Conservation (phyloP, 768 basidiomycete genomes). For the Crassisporium funariophilum region DNA sequence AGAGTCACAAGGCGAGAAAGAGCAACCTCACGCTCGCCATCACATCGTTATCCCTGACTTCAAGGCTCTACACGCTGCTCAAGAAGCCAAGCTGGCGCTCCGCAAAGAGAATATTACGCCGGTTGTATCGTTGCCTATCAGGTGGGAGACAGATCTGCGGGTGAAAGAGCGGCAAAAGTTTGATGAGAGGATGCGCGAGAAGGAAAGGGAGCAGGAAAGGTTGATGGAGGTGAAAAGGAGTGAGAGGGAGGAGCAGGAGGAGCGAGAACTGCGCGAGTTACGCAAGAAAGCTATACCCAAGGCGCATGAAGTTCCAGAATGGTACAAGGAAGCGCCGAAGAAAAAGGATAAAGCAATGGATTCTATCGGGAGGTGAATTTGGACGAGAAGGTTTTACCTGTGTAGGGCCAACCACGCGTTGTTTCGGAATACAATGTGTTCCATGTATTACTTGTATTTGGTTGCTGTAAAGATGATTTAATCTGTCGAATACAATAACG, state of each 20-base stretch:
- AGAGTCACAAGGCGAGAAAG: constrained; percentile 18
- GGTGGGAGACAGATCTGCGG: constrained; percentile 56
- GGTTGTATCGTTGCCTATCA: constrained; percentile 47
- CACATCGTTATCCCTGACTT: constrained; percentile 55
- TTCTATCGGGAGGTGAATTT: constrained; percentile 9
- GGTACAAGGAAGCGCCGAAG: constrained; percentile 75
- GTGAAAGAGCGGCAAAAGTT: constrained; percentile 64
- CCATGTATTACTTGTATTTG: too few species aligned
- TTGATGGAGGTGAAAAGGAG: constrained; percentile 48
- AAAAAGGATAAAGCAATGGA: constrained; percentile 30
- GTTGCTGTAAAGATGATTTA: too few species aligned
- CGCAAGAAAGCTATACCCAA: constrained; percentile 64
- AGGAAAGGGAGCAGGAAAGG: constrained; percentile 54
- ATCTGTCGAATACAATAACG: too few species aligned
- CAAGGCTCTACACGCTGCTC: constrained; percentile 54
- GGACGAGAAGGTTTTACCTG: not conserved
- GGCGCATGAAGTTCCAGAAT: constrained; percentile 74
- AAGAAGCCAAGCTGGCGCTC: constrained; percentile 41
- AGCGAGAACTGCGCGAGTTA: constrained; percentile 56
- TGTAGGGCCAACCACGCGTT: not conserved
- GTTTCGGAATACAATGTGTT: too few species aligned
- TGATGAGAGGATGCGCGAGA: constrained; percentile 57
- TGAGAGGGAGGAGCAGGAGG: constrained; percentile 57
- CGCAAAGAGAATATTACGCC: constrained; percentile 52
- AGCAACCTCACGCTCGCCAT: constrained; percentile 15